These are phyloP conservation scores for Alternaria sp. DNA, from an alignment of 2,329 filamentous ascomycete genomes.

Conservation along the genomic window DNA sequence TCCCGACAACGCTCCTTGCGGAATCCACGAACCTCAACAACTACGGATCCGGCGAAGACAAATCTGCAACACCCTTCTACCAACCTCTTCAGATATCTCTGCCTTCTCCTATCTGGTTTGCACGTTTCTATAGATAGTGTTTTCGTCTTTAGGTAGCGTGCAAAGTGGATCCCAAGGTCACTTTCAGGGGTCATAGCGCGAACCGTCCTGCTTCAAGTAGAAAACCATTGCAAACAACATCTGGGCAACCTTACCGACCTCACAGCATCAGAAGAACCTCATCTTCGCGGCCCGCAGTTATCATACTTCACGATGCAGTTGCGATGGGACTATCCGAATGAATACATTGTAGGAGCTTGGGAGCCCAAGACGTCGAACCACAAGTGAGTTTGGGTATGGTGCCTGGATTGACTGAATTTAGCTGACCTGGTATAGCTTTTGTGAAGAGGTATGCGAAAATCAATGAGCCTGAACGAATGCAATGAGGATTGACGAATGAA, in stretches of 20 bases:
- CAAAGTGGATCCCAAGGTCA: background rate
- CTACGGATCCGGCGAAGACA: background rate
- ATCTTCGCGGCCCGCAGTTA: background rate
- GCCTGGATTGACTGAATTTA: constrained; percentile 11
- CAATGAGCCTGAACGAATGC: background rate
- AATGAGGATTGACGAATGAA: background rate
- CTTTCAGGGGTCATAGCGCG: background rate
- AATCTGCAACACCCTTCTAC: background rate
- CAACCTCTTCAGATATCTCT: background rate
- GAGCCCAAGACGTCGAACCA: constrained; percentile 44
- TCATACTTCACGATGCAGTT: constrained; percentile 28
- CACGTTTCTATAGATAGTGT: background rate
- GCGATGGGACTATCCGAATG: constrained; percentile 37
- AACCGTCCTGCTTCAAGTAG: constrained; percentile 1
- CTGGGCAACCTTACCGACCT: background rate
- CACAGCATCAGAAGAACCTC: background rate
- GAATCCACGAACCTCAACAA: background rate
- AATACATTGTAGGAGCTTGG: constrained; percentile 34
- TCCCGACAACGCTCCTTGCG: background rate
- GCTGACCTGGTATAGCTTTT: constrained; percentile 42
- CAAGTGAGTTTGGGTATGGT: constrained; percentile 37
- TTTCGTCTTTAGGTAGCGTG: background rate
- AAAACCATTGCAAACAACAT: background rate
- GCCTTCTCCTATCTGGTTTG: constrained; percentile 6
- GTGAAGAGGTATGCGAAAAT: constrained; percentile 41